phyloP scores from a whole-genome alignment of 495 filamentous ascomycete genomes.

The Sabuloglossum arenarium region DNA sequence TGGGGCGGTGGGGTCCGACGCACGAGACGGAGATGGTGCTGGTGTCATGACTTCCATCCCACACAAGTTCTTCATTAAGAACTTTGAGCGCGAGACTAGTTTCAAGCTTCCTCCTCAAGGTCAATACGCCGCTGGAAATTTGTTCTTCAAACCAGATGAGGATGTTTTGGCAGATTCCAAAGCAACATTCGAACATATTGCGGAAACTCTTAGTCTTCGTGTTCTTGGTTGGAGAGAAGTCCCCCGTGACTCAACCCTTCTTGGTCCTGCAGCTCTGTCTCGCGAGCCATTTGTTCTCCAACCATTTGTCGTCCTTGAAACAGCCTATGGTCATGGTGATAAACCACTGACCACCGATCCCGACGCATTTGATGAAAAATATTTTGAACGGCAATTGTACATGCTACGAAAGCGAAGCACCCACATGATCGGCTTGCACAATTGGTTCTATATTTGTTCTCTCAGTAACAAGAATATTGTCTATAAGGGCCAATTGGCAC shows the following conservation, averaged over 20 bases:
- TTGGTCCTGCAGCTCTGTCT: slow-evolving; percentile 83
- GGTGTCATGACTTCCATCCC: slow-evolving; percentile 99
- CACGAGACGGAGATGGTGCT: slow-evolving; percentile 90
- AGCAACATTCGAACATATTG: slow-evolving; percentile 76
- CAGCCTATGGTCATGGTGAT: slow-evolving; percentile 70
- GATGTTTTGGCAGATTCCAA: slow-evolving; percentile 77
- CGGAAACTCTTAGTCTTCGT: slow-evolving; percentile 65
- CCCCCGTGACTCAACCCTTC: slow-evolving; percentile 74
- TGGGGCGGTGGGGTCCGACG: slow-evolving; percentile 94
- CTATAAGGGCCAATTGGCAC: slow-evolving; percentile 95
- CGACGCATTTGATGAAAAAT: slow-evolving; percentile 59
- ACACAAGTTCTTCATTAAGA: slow-evolving; percentile 97
- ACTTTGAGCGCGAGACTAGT: slow-evolving; percentile 78
- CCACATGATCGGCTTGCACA: slow-evolving; percentile 83
- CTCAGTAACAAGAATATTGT: slow-evolving; percentile 98
- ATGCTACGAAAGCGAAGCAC: slow-evolving; percentile 87
- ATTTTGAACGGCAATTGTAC: slow-evolving; percentile 87
- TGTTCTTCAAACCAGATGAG: slow-evolving; percentile 95
- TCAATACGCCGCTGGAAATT: slow-evolving; percentile 91
- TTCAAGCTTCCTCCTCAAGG: slow-evolving; percentile 71
- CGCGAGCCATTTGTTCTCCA: slow-evolving; percentile 89
- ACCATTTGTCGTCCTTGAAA: slow-evolving; percentile 80
- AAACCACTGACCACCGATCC: slow-evolving; percentile 62
- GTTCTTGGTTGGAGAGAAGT: slow-evolving; percentile 96
- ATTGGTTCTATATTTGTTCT: slow-evolving; percentile 98